Conservation (phyloP, 2,329 filamentous ascomycete genomes). For the Chaetomiaceae sp. region DNA sequence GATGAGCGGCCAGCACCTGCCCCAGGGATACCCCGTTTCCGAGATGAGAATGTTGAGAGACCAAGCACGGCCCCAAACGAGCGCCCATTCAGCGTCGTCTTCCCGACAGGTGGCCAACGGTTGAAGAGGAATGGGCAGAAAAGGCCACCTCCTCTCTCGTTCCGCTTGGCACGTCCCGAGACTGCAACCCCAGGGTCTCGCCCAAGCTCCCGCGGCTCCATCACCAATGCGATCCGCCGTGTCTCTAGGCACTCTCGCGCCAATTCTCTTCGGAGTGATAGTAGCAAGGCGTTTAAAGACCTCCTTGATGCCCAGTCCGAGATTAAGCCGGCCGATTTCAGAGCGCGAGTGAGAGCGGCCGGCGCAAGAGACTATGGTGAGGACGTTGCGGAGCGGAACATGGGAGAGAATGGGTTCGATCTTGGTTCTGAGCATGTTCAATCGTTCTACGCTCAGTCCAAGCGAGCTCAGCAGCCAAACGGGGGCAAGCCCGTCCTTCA, state of each 20-base stretch:
- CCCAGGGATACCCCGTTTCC: slow-evolving; percentile 32
- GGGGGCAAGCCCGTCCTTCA: no score
- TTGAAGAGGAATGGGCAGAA: slow-evolving; percentile 19
- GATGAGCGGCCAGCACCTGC: slow-evolving; percentile 28
- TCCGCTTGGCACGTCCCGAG: slow-evolving; percentile 17
- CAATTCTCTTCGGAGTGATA: slow-evolving; percentile 33
- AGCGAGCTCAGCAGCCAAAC: neutral
- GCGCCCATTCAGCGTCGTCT: slow-evolving; percentile 19
- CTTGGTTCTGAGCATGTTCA: slow-evolving; percentile 34
- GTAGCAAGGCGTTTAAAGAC: slow-evolving; percentile 42
- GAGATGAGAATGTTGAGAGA: slow-evolving; percentile 30
- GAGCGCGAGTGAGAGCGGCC: slow-evolving; percentile 44
- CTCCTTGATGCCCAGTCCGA: slow-evolving; percentile 55
- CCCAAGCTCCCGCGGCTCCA: slow-evolving; percentile 21
- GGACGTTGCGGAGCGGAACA: slow-evolving; percentile 60
- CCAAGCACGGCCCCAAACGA: slow-evolving; percentile 36
- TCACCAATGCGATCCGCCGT: neutral
- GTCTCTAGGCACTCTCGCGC: slow-evolving; percentile 27
- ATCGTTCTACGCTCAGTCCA: slow-evolving; percentile 33
- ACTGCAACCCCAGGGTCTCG: slow-evolving; percentile 9
- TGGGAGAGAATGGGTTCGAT: slow-evolving; percentile 37
- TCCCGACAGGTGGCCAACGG: slow-evolving; percentile 10
- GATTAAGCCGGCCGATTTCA: slow-evolving; percentile 47
- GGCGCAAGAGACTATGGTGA: slow-evolving; percentile 57
- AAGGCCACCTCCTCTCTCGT: slow-evolving; percentile 25